Base-by-base conservation (phyloP, 345 rosid genomes). In the Melaleuca alternifolia region DNA sequence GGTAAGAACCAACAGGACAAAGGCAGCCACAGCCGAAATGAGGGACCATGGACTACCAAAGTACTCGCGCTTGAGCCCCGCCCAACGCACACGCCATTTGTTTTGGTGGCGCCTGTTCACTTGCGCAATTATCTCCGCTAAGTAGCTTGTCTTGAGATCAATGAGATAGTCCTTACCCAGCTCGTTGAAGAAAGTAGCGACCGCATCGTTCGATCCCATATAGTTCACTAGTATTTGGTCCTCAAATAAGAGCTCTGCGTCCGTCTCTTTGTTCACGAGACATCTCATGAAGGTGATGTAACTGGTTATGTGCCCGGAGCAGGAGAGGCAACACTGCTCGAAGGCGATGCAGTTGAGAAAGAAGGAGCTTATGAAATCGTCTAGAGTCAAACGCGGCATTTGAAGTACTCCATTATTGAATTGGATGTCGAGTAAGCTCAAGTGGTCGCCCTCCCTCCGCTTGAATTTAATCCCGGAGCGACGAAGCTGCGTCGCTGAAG, bases 261-360 rank as follows among this genome's bases (percentile, higher is more conserved):
- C 94, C 0, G 44, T 46, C 2, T 91, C 88, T 4, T 87, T 85
- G 85, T 89, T 88, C 71, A 90, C 84, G 3, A 93, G 92, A 83
- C 91, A 90, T 15, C 90, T 90, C 92, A 94, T 87, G 86, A 92
- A 89, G 83, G 87, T 87, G 1, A 89, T 90, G 33, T 91, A 93
- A 24, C 90, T 86, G 0, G 93, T 94, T 65, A 94, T 75, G 87
- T 92, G 90, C 62, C 86, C 91, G 3, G 89, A 85, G 41, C 91
- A 84, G 65, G 30, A 23, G 16, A 7, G 7, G 65, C 10, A 28
- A 59, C 65, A 59, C 16, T 59, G 33, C 30, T 93, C 92, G 46
- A 89, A 92, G 0, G 93, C 93, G 1, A 92, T 91, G 30, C 87
- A 88, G 26, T 93, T 94, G 20, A 92, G 89, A 48, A 93, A 85